Evolutionary conservation across 805 yeast genomes (phyloP).

Genomic region (Candida hungchunana): DNA sequence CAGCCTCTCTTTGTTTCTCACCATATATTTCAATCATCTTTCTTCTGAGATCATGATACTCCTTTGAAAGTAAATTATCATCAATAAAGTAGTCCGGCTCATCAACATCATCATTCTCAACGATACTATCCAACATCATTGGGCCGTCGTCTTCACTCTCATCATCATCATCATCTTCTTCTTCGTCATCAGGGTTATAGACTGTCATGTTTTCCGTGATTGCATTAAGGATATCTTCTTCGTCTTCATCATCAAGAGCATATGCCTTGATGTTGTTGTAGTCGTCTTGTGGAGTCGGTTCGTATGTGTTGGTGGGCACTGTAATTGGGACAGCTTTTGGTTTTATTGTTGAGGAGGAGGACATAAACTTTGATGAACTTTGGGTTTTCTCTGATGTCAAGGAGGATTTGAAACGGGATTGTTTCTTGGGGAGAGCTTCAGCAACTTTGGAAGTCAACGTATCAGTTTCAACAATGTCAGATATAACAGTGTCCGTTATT

Average conservation of each 20-base stretch:
- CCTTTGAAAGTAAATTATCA: constrained; percentile 26
- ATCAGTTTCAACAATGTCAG: constrained; percentile 9
- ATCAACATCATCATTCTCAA: constrained; percentile 35
- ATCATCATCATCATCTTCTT: constrained; percentile 28
- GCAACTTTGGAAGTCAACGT: not conserved
- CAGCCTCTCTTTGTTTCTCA: constrained; percentile 11
- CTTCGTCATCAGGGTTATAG: constrained; percentile 29
- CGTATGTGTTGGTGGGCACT: constrained; percentile 6
- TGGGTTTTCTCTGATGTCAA: not conserved
- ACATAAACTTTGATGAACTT: constrained; percentile 9
- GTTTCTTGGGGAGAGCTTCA: constrained; percentile 20
- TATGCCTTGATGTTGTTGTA: constrained; percentile 16
- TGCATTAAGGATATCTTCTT: constrained; percentile 19
- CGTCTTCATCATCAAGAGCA: constrained; percentile 20
- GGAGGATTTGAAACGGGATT: constrained; percentile 26
- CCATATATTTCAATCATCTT: constrained; percentile 27
- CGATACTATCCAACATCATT: constrained; percentile 38
- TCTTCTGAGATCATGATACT: constrained; percentile 29
- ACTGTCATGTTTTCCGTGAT: constrained; percentile 21
- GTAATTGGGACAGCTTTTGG: constrained; percentile 3
- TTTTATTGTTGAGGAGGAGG: not conserved
- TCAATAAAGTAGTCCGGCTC: constrained; percentile 27
- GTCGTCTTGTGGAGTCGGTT: constrained; percentile 9
- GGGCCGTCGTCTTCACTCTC: constrained; percentile 35
- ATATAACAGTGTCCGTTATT: not conserved